These are phyloP conservation scores for Chamaenerion angustifolium DNA, from an alignment of 345 rosid genomes.

Conservation along the genomic window DNA sequence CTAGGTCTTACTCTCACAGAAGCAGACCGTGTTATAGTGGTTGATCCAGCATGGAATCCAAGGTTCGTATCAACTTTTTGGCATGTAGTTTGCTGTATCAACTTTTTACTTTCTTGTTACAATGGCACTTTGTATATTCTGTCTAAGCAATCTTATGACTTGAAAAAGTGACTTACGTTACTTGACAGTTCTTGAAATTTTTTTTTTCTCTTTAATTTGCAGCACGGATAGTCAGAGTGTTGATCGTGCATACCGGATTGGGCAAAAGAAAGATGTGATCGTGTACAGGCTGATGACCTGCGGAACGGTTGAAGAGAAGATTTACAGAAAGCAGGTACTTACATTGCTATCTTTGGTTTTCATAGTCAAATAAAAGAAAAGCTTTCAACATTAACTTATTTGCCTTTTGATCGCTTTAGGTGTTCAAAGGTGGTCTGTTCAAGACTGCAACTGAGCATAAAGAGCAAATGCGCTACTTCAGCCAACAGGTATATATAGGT, in stretches of 20 bases:
- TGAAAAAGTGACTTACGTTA: too few species aligned
- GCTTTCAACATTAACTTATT: neutral
- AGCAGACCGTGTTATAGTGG: constrained; percentile 97
- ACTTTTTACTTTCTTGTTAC: too few species aligned
- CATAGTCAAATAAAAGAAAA: too few species aligned
- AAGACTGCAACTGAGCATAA: constrained; percentile 94
- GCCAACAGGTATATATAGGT: constrained; percentile 50
- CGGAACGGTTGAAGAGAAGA: constrained; percentile 98
- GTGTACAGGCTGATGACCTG: constrained; percentile 93
- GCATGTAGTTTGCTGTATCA: too few species aligned
- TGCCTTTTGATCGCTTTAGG: constrained; percentile 25
- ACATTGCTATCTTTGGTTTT: neutral
- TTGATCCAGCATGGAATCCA: constrained; percentile 99
- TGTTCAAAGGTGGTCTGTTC: constrained; percentile 84
- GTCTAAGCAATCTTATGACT: too few species aligned
- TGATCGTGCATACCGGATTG: constrained; percentile 97
- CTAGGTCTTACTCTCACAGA: constrained; percentile 94
- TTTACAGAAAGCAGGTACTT: constrained; percentile 83
- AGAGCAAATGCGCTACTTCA: constrained; percentile 91
- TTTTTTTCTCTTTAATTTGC: constrained; percentile 11
- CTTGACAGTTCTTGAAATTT: neutral
- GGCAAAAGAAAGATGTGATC: constrained; percentile 81
- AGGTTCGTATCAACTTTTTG: too few species aligned
- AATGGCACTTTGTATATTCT: too few species aligned
- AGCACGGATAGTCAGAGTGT: constrained; percentile 97